Percentiles rank a stretch among this genome's conserved stretches.
Conservation (phyloP, 176 grass and related monocot species). For the Saccharum officinarum region DNA sequence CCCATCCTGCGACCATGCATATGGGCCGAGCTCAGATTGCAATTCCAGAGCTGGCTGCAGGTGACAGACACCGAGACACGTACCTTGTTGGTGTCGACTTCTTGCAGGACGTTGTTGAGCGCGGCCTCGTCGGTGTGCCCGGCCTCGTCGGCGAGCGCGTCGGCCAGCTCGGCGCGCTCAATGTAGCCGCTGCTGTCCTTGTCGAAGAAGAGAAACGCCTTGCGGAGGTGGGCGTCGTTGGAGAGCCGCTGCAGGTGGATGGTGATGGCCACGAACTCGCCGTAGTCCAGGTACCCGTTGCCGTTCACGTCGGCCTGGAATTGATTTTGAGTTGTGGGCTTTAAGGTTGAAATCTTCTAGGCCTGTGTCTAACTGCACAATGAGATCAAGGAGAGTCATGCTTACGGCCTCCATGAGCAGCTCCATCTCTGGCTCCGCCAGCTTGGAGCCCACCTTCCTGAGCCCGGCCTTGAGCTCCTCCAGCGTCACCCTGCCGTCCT, state of each 20-base stretch:
- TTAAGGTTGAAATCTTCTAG: no score
- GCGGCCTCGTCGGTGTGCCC: slow-evolving; percentile 60
- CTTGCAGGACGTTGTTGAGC: slow-evolving; percentile 64
- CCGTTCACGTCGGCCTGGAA: slow-evolving; percentile 80
- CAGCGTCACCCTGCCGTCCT: slow-evolving; percentile 75
- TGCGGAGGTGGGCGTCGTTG: slow-evolving; percentile 90
- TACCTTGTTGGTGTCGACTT: slow-evolving; percentile 89
- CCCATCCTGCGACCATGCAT: slow-evolving; percentile 45
- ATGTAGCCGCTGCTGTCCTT: slow-evolving; percentile 86
- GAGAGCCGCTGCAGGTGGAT: slow-evolving; percentile 93
- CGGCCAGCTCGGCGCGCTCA: slow-evolving; percentile 66
- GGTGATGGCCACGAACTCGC: slow-evolving; percentile 88
- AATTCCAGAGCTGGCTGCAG: no score
- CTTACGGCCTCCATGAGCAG: slow-evolving; percentile 96
- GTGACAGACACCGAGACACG: no score
- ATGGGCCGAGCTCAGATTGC: no score
- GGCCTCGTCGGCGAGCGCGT: slow-evolving; percentile 74
- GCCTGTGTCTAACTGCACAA: no score
- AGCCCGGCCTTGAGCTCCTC: slow-evolving; percentile 83
- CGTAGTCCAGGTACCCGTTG: slow-evolving; percentile 92
- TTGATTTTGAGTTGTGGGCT: no score
- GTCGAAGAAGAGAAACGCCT: slow-evolving; percentile 94
- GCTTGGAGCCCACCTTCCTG: slow-evolving; percentile 76
- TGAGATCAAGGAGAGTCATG: no score
- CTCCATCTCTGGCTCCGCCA: slow-evolving; percentile 89